phyloP scores from a whole-genome alignment of 176 grass and related monocot genomes.

The Triticum aestivum region DNA sequence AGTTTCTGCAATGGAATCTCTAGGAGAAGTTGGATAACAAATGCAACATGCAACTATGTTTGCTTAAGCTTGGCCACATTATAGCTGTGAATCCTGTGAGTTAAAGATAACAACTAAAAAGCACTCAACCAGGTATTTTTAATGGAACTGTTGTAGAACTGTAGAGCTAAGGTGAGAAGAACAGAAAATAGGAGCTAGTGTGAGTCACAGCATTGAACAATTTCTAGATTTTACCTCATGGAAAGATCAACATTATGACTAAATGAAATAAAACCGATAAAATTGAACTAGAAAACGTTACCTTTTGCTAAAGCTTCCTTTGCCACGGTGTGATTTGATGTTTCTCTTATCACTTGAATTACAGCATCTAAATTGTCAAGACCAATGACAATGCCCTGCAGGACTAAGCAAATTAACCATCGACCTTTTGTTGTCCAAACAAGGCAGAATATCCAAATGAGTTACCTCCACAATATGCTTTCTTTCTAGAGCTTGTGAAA shows the following conservation, averaged over 20 bases:
- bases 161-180: neutral
- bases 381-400: constrained; percentile 89
- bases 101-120: neutral
- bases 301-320: constrained; percentile 71
- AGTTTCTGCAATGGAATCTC: neutral
- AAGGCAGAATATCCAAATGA: constrained; percentile 31
- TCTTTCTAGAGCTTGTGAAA: constrained; percentile 84
- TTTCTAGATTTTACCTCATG: constrained; percentile 17
- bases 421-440: constrained; percentile 10
- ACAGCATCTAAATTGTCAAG: constrained; percentile 97
- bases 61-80: constrained; percentile 20
- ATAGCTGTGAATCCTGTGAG: neutral
- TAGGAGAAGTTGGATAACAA: neutral
- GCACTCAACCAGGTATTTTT: neutral
- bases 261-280: constrained; percentile 5
- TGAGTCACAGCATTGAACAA: neutral
- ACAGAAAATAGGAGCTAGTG: constrained; percentile 1
- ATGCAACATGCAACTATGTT: neutral
- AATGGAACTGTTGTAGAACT: neutral
- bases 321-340: constrained; percentile 58
- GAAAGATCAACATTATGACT: neutral
- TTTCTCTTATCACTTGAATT: constrained; percentile 81
- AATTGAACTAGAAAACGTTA: constrained; percentile 25
- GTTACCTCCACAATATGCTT: constrained; percentile 97
- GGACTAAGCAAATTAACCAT: constrained; percentile 33